Percentiles rank a stretch among this genome's conserved stretches.
Conservation (phyloP, 2,329 filamentous ascomycete species). For the Pestalotiopsis sp. region DNA sequence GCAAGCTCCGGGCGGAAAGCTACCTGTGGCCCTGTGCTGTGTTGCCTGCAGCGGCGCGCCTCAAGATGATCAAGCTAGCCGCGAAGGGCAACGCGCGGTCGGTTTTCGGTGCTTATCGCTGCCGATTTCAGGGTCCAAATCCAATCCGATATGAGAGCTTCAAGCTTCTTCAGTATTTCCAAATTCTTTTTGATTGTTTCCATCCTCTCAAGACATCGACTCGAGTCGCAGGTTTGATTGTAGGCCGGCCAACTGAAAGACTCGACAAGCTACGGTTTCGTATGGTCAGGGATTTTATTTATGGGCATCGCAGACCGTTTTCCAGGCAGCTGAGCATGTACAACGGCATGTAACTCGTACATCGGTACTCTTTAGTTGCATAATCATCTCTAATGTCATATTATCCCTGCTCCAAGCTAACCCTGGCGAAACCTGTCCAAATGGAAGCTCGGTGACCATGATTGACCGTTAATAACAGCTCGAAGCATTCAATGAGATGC, state of each 20-base stretch:
- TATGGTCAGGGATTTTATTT: no score
- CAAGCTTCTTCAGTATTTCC: neutral
- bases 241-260: no score
- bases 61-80: neutral
- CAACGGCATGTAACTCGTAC: neutral
- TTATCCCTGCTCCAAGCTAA: neutral
- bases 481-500: neutral
- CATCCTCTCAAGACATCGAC: neutral
- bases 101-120: neutral
- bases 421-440: neutral
- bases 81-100: neutral
- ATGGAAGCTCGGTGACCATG: neutral
- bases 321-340: neutral
- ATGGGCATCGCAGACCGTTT: no score
- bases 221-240: no score
- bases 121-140: neutral
- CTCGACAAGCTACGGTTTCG: no score
- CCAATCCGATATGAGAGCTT: neutral
- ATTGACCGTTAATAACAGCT: neutral
- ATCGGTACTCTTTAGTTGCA: neutral
- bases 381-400: neutral
- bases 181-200: neutral
- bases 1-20: neutral
- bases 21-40: neutral
- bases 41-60: neutral